phyloP scores from a whole-genome alignment of 176 grass and related monocot species.

The Oryza meyeriana region DNA sequence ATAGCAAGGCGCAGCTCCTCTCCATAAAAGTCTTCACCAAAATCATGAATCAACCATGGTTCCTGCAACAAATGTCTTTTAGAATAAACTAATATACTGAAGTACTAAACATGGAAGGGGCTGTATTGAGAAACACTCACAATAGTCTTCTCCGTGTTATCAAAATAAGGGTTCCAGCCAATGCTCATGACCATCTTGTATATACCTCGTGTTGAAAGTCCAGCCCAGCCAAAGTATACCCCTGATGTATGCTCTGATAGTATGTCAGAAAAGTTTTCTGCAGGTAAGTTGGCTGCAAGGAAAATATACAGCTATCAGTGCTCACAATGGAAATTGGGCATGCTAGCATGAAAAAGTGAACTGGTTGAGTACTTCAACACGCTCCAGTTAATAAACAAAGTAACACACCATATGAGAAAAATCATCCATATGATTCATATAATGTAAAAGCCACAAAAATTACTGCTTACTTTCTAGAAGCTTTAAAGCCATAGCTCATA shows the following conservation, averaged over 20 bases:
- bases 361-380: background rate
- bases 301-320: constrained; percentile 29
- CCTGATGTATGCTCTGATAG: constrained; percentile 88
- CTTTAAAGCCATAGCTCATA: background rate
- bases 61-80: constrained; percentile 49
- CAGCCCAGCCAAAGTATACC: constrained; percentile 96
- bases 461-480: background rate
- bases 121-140: constrained; percentile 47
- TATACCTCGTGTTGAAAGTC: constrained; percentile 61
- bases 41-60: constrained; percentile 96
- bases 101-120: background rate
- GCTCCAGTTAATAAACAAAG: background rate
- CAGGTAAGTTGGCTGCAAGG: constrained; percentile 77
- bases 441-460: background rate
- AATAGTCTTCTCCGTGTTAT: constrained; percentile 89
- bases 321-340: background rate
- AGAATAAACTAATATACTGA: constrained; percentile 27
- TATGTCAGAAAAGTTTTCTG: constrained; percentile 74
- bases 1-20: constrained; percentile 92
- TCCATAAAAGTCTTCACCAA: constrained; percentile 80
- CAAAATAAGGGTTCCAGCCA: constrained; percentile 98
- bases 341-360: background rate
- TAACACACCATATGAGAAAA: constrained; percentile 8
- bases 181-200: constrained; percentile 99
- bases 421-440: background rate